Base-by-base conservation (phyloP, 495 filamentous ascomycete genomes). In the Staphylotrichum longicolle region DNA sequence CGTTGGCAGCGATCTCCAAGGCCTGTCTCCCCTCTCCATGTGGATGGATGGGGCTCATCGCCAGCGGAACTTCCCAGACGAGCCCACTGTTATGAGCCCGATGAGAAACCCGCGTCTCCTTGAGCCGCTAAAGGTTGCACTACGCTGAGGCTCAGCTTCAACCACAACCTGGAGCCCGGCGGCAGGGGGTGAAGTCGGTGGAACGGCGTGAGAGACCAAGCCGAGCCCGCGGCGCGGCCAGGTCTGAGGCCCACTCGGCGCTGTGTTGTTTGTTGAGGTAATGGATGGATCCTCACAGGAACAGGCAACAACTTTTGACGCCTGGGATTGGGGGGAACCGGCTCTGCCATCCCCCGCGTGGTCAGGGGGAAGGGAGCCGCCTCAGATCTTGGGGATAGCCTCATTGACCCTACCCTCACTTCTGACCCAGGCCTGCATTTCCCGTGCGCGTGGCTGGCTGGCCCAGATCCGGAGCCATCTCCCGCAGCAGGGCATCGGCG, bases 221-320 rank as follows among this genome's bases (percentile, higher is more conserved):
- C 41, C 54, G 54, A 20, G 54, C 8, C 41, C 27, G 42, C 32
- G 2, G 41, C 52, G 3, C 41, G 51, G 42, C 54, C 54, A 46
- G 42, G 46, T 46, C 40, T n/a, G 3, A 30, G 30, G 11, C 27
- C 54, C 54, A 20, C 41, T 35, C 54, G 41, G 32, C 14, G 39
- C 27, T 42, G 4, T 30, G 51, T 41, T 54, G 51, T 37, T 40
- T 27, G 50, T 40, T 27, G 39, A 7, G 41, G 54, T 12, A 57
- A 35, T 14, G 6, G n/a, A 27, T 20, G 42, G 42, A 27, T 44
- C 32, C 10, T 46, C 58, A 60, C 58, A 60, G 49, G 41, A 60
- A 53, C 58, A 60, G 58, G 58, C 58, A 60, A 46, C 58, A 53
- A 46, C 48, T 53, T 60, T 53, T n/a, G 47, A 40, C 34, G 4